Evolutionary conservation across 2,329 filamentous ascomycete species (phyloP).

Genomic region (Rhynchosporium graminicola): DNA sequence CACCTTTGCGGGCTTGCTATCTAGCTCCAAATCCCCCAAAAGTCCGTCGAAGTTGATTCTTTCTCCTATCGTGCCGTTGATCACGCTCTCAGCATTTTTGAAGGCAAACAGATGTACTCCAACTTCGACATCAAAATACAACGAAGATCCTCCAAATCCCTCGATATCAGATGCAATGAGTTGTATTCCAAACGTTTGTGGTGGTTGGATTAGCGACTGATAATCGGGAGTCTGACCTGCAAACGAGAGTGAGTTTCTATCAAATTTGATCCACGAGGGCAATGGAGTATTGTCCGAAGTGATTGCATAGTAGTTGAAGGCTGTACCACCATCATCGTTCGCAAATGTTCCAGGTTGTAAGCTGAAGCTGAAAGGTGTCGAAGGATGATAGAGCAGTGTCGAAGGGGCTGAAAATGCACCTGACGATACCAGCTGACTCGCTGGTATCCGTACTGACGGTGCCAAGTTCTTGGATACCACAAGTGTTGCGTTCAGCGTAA

Average conservation of each 20-base stretch:
- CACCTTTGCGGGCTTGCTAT: slow-evolving; percentile 52
- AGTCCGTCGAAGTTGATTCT: slow-evolving; percentile 56
- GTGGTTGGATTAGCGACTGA: slow-evolving; percentile 62
- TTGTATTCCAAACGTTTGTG: slow-evolving; percentile 71
- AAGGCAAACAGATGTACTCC: slow-evolving; percentile 70
- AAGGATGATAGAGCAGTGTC: slow-evolving; percentile 57
- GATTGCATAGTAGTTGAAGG: slow-evolving; percentile 73
- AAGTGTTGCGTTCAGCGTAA: slow-evolving; percentile 66
- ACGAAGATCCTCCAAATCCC: slow-evolving; percentile 70
- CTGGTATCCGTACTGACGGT: slow-evolving; percentile 57
- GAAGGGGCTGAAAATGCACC: slow-evolving; percentile 62
- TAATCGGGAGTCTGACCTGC: slow-evolving; percentile 69
- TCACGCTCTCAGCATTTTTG: slow-evolving; percentile 53
- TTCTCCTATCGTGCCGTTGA: slow-evolving; percentile 58
- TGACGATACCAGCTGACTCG: slow-evolving; percentile 57
- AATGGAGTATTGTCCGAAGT: slow-evolving; percentile 78
- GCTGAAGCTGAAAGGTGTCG: slow-evolving; percentile 53
- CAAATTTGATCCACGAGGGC: slow-evolving; percentile 82
- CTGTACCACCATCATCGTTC: slow-evolving; percentile 43
- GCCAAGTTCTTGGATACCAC: slow-evolving; percentile 63
- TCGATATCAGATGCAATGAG: slow-evolving; percentile 77
- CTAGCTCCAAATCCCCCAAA: slow-evolving; percentile 54
- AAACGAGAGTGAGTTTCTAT: slow-evolving; percentile 64
- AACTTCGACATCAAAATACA: slow-evolving; percentile 71
- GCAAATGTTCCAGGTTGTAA: slow-evolving; percentile 65